These are phyloP conservation scores for Arabidopsis suecica DNA, from an alignment of 345 rosid genomes.

Conservation along the genomic window DNA sequence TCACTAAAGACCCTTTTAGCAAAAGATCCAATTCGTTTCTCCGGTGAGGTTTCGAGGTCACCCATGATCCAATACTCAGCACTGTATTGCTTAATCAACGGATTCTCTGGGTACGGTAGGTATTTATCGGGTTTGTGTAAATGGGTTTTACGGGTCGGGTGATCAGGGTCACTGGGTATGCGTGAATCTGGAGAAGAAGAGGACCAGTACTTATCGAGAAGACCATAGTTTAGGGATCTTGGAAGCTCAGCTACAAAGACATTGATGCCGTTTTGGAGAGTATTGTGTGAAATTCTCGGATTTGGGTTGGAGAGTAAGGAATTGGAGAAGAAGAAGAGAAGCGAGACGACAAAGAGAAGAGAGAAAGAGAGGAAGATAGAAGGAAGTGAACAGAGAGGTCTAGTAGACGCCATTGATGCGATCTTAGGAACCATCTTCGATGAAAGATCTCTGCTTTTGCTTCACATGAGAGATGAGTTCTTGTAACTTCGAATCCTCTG, in stretches of 20 bases:
- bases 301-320: conserved; percentile 7
- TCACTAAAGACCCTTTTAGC: conserved; percentile 64
- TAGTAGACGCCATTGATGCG: conserved; percentile 36
- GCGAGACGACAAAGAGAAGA: conserved; percentile 49
- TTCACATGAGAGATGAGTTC: not conserved
- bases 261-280: conserved; percentile 52
- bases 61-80: conserved; percentile 97
- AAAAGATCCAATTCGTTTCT: conserved; percentile 54
- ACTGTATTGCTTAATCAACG: conserved; percentile 92
- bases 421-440: conserved; percentile 46
- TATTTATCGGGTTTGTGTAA: conserved; percentile 42
- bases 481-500: not conserved
- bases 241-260: conserved; percentile 85
- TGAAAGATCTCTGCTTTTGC: conserved; percentile 18
- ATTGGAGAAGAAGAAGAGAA: conserved; percentile 48
- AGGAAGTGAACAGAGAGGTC: conserved; percentile 46
- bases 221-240: conserved; percentile 83
- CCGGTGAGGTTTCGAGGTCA: conserved; percentile 75
- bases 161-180: conserved; percentile 76
- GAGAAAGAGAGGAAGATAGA: conserved; percentile 49
- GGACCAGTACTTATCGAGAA: conserved; percentile 76
- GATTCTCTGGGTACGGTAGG: conserved; percentile 78
- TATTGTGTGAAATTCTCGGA: conserved; percentile 26
- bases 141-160: conserved; percentile 42
- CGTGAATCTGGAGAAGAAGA: conserved; percentile 67